Evolutionary conservation across 208 protist genomes (phyloP), one percentile per base, ranked within the genome.

Genomic region (Phytomonas francai): DNA sequence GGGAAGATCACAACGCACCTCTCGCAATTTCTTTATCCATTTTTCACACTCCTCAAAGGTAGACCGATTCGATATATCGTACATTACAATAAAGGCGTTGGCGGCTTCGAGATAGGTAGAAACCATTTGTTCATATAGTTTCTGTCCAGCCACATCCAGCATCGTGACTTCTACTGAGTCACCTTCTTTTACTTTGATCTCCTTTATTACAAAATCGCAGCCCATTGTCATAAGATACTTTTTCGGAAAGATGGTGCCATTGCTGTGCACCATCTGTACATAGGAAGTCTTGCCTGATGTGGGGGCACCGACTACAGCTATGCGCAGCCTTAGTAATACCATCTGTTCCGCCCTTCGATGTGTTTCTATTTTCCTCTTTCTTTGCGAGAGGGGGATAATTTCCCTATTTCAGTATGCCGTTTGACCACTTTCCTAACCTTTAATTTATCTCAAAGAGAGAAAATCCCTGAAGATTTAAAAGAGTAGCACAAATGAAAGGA

Each of bases 211-310:
- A 78, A 97, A 91, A 57, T 97, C 92, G 68, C 91, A 93, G 6
- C 92, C 92, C 76, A 88, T 85, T 5, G 92, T 97, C 92, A 97
- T 96, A n/a, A 94, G 33, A 71, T 97, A 97, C 65, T 97, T 93
- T 62, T 91, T 91, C 0, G 92, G 91, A 68, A 96, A 97, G 0
- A 78, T 79, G 9, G 82, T 72, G 34, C 92, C 90, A 65, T 93
- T 91, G 76, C 87, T 96, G 73, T 93, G 89, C 8, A 91, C 68
- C 87, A 96, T 97, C 74, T 97, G 88, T 67, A 94, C 90, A 68
- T 94, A 87, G 7, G 90, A 83, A 25, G 88, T 88, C 73, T 97
- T 97, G n/a, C 92, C 92, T 9, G 90, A 89, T 0, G 92, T 96
- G 19, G 87, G 78, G 42, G 91, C 89, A 45, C 92, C 92, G 49